Evolutionary conservation across 2,329 filamentous ascomycete species (phyloP).

Genomic region (Ascochyta clinopodiicola): DNA sequence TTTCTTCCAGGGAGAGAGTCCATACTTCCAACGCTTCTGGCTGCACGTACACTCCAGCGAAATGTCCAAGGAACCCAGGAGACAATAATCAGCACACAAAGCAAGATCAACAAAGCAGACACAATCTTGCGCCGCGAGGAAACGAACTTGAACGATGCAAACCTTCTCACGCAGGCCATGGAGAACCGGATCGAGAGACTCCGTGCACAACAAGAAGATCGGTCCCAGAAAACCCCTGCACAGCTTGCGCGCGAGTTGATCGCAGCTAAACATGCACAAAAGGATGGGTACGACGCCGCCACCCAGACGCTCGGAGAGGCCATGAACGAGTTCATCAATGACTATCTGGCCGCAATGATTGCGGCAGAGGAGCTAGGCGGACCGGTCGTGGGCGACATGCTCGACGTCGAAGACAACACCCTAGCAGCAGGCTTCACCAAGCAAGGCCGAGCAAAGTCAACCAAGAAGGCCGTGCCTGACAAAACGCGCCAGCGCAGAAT

Average conservation of each 20-base stretch:
- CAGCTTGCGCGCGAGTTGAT: slow-evolving; percentile 69
- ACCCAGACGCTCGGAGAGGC: slow-evolving; percentile 67
- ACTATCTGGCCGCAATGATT: slow-evolving; percentile 74
- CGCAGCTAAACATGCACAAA: slow-evolving; percentile 65
- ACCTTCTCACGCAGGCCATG: slow-evolving; percentile 55
- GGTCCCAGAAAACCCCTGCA: slow-evolving; percentile 64
- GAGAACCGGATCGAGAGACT: slow-evolving; percentile 66
- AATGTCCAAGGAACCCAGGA: slow-evolving; percentile 69
- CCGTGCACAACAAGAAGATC: slow-evolving; percentile 62
- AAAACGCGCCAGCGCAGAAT: slow-evolving; percentile 56
- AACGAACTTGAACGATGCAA: slow-evolving; percentile 55
- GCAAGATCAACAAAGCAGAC: slow-evolving; percentile 49
- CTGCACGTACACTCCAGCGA: slow-evolving; percentile 70
- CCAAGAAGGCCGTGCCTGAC: slow-evolving; percentile 45
- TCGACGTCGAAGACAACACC: slow-evolving; percentile 66
- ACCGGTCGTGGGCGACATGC: slow-evolving; percentile 77
- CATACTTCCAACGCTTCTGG: slow-evolving; percentile 73
- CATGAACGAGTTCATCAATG: slow-evolving; percentile 74
- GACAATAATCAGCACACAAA: slow-evolving; percentile 58
- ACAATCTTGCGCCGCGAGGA: slow-evolving; percentile 54
- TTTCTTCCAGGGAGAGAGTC: slow-evolving; percentile 72
- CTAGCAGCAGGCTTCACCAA: slow-evolving; percentile 61
- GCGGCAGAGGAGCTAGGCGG: slow-evolving; percentile 85
- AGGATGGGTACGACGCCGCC: slow-evolving; percentile 65
- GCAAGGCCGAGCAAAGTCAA: slow-evolving; percentile 54